Evolutionary conservation across 2,329 filamentous ascomycete genomes (phyloP), one percentile per base, ranked within the genome.

Genomic region (Penicillium nordicum): DNA sequence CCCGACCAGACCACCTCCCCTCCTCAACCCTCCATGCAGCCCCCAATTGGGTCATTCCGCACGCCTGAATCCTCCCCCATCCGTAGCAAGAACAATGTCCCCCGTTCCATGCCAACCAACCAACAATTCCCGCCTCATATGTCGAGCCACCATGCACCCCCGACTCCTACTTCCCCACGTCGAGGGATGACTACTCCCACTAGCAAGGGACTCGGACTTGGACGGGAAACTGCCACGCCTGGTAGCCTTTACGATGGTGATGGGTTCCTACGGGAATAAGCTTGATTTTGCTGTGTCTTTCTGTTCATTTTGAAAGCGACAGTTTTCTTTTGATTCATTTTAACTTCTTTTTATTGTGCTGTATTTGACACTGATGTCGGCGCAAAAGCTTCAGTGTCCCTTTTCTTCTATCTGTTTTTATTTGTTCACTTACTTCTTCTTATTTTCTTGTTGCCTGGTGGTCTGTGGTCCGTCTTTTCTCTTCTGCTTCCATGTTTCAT

Each of bases 201-300:
- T 16, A 61, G 63, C 25, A 69, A 70, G 54, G 52, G 58, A 0
- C 57, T 70, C 12, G 69, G 67, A 4, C 59, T 71, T 40, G 70
- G 70, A 3, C 63, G 69, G 51, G 69, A 65, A 7, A 62, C 60
- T 43, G 67, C 68, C n/a, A 79, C 76, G 46, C 77, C 76, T 36
- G 74, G 66, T 50, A 80, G 78, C 66, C 63, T 80, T 60, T 81
- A 80, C 63, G 78, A 80, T 59, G 59, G 72, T 18, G 65, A 74
- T 49, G 67, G 73, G 7, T 72, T 75, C 59, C 54, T 74, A 55
- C 72, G 72, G 53, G 72, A 74, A 61, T 73, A 63, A 57, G 42
- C n/a, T 25, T 23, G 7, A 37, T 55, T 52, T 29, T 52, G 48
- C 42, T 48, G n/a, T 23, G 4, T 30, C 30, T 41, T 55, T 55